Percentiles rank a stretch among this genome's conserved stretches.
phyloP scores from a whole-genome alignment of 176 grass and related monocot genomes.

The Sorghum bicolor region DNA sequence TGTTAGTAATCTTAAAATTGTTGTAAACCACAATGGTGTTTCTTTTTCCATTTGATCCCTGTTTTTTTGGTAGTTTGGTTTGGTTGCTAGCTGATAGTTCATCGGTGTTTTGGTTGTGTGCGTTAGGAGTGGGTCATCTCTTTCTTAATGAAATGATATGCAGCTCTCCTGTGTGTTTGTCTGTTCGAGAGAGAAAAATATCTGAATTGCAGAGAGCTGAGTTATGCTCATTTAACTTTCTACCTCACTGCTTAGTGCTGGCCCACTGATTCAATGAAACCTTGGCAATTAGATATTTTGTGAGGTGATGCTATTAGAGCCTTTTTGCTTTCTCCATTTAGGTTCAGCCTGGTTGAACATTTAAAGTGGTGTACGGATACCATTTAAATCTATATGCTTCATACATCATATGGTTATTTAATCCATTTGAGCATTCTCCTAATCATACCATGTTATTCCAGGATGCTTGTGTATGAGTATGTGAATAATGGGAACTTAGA shows the following conservation, averaged over 20 bases:
- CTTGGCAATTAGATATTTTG: not conserved
- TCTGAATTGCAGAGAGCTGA: not conserved
- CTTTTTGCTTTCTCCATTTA: constrained; percentile 16
- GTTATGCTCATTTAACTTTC: not conserved
- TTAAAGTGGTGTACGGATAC: not conserved
- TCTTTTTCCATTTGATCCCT: not conserved
- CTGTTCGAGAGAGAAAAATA: not conserved
- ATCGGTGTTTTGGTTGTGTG: not conserved
- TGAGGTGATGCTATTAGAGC: not conserved
- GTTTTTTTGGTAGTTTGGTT: not conserved
- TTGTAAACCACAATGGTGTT: not conserved
- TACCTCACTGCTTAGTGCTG: not conserved
- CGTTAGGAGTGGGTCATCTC: not conserved
- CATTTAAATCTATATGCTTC: not conserved
- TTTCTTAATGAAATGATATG: not conserved
- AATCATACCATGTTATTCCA: constrained; percentile 17
- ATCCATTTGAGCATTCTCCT: not conserved
- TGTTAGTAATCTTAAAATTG: not conserved
- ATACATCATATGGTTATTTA: not conserved
- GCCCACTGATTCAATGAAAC: not conserved
- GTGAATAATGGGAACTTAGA: constrained; percentile 89
- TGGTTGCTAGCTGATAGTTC: not conserved
- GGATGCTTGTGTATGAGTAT: constrained; percentile 92
- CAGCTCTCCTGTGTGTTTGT: not conserved
- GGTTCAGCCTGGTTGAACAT: not conserved